Base-by-base conservation (phyloP, 2,329 filamentous ascomycete genomes). In the Colletotrichum musae region DNA sequence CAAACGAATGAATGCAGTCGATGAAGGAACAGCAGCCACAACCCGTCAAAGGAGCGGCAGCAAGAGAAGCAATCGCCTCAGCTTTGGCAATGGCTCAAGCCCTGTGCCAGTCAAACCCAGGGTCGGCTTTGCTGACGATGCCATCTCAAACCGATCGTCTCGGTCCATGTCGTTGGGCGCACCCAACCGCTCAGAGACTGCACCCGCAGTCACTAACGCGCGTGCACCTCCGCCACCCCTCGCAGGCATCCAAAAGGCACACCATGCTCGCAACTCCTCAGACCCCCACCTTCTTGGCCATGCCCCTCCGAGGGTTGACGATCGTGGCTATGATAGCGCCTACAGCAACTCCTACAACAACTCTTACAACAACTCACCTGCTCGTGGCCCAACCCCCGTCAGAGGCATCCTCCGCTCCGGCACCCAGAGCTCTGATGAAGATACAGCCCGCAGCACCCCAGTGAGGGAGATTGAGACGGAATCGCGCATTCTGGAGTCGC, bases 1-100 rank as follows among this genome's bases (percentile, higher is more conserved):
- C 5, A 90, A 89, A 63, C 89, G 94, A 24, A 95, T 97, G 89
- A 89, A 89, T 32, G 83, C 89, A 57, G 67, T 60, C 7, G 87
- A 87, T n/a, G 39, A 87, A 18, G 47, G 43, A 13, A 32, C 28
- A 32, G 28, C 28, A 32, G 51, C 64, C 9, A 74, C 77, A 26
- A 75, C 76, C 15, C 77, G 78, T 36, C 84, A 85, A 68, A 84
- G 86, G 65, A 86, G 86, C 70, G 88, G 87, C 71, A 90, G 90
- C 73, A 86, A 88, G 54, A 88, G 85, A 73, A 88, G 84, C 73
- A 88, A 86, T 64, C 84, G 88, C 26, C 79, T 89, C 39, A 91
- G 88, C 76, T 85, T 86, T 70, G 84, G 84, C 3, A 84, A 76
- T 62, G 73, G 75, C 39, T 73, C 73, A 72, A 28, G 78, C 68